Conservation (phyloP, 176 grass and related monocot species). For the Oryza punctata region DNA sequence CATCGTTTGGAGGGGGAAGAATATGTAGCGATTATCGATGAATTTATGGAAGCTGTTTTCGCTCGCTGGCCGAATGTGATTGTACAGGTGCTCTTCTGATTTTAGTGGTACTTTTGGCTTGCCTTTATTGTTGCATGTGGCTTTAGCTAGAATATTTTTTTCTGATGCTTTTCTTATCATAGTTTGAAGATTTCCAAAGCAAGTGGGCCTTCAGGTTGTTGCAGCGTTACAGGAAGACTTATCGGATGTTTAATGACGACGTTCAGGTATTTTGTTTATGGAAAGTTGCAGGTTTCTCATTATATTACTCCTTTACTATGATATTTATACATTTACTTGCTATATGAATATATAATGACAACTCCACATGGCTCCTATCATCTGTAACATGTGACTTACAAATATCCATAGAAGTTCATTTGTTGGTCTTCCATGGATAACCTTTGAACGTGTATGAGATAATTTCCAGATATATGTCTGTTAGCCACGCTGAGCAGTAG, state of each 20-base stretch:
- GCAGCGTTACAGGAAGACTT: conserved; percentile 89
- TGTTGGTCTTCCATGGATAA: background rate
- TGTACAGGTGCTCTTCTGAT: conserved; percentile 68
- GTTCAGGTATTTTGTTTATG: conserved; percentile 68
- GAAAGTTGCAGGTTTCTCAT: conserved; percentile 14
- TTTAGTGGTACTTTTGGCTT: background rate
- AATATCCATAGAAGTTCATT: background rate
- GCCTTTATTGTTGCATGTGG: conserved; percentile 1
- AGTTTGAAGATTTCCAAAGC: conserved; percentile 99
- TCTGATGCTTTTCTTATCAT: conserved; percentile 22
- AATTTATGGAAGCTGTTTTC: conserved; percentile 99
- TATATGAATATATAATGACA: conserved; percentile 6
- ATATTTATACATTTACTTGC: background rate
- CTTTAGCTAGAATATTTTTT: conserved; percentile 19
- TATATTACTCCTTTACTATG: conserved; percentile 6
- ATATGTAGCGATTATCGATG: conserved; percentile 91
- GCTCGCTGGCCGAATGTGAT: conserved; percentile 98
- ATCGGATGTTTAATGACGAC: conserved; percentile 99
- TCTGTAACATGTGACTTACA: background rate
- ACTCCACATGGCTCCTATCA: background rate
- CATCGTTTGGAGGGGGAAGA: conserved; percentile 96
- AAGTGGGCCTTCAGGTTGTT: conserved; percentile 97
- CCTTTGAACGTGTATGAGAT: background rate
- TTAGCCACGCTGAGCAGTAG: background rate
- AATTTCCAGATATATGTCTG: conserved; percentile 5